These are phyloP conservation scores for Quercus rubra DNA, from an alignment of 306 rosid species.

Conservation along the genomic window DNA sequence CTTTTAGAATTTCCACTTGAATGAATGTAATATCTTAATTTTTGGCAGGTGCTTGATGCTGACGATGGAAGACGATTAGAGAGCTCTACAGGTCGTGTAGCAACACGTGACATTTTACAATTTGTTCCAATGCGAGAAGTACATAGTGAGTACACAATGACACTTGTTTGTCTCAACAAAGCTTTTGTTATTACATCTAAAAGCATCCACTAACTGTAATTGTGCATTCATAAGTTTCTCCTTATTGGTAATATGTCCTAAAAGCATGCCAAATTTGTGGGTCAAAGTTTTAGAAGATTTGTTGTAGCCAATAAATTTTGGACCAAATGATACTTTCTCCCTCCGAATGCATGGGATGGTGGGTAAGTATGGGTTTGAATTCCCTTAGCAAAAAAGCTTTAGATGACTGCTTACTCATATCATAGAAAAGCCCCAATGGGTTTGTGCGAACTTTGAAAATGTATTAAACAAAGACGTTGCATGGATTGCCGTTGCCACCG, in stretches of 20 bases:
- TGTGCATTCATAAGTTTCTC: not conserved
- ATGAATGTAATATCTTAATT: not conserved
- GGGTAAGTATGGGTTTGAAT: too few species aligned
- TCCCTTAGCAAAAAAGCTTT: too few species aligned
- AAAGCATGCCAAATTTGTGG: not conserved
- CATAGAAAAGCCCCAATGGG: too few species aligned
- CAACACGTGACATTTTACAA: constrained; percentile 79
- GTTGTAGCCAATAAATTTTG: not conserved
- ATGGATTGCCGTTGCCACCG: too few species aligned
- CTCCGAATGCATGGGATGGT: too few species aligned
- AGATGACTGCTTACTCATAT: too few species aligned
- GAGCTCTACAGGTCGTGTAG: constrained; percentile 67
- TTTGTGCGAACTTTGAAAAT: too few species aligned
- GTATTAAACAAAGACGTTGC: too few species aligned
- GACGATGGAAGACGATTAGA: constrained; percentile 59
- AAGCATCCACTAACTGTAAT: not conserved
- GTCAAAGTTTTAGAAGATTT: not conserved
- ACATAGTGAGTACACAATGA: constrained; percentile 44
- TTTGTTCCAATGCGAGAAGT: constrained; percentile 82
- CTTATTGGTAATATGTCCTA: not conserved
- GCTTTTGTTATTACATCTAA: not conserved
- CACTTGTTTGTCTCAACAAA: not conserved
- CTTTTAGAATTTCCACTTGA: not conserved
- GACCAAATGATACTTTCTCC: not conserved
- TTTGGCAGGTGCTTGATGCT: constrained; percentile 72